Evolutionary conservation across 2,329 filamentous ascomycete species (phyloP).

Genomic region (Xylaria sp.): DNA sequence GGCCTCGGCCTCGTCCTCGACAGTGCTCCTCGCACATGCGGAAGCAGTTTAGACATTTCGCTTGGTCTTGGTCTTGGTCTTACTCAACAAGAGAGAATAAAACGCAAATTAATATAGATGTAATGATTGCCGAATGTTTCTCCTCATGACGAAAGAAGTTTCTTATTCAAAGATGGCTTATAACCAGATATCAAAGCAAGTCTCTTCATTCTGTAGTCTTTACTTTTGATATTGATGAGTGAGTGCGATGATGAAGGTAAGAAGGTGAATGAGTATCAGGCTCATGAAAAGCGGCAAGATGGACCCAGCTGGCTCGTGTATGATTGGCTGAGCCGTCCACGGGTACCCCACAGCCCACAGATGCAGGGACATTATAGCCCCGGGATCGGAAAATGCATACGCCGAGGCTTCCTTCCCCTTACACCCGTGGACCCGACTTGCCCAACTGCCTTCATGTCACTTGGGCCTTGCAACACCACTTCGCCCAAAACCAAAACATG

Average conservation of each 20-base stretch:
- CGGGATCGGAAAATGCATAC: conserved; percentile 26
- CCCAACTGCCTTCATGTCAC: neutral
- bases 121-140: conserved; percentile 3
- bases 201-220: conserved; percentile 3
- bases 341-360: neutral
- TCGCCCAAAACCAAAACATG: neutral
- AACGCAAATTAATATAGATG: neutral
- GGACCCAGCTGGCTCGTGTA: neutral
- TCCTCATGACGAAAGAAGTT: neutral
- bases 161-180: neutral
- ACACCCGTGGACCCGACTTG: too few species aligned
- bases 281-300: conserved; percentile 4
- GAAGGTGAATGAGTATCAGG: conserved; percentile 6
- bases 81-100: conserved; percentile 1
- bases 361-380: neutral
- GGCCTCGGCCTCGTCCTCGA: conserved; percentile 33
- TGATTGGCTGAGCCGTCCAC: neutral
- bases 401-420: conserved; percentile 7
- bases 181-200: neutral
- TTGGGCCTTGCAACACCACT: neutral
- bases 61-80: conserved; percentile 17
- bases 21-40: conserved; percentile 42
- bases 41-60: conserved; percentile 42
- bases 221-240: conserved; percentile 18
- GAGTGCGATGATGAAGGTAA: conserved; percentile 1